Base-by-base conservation (phyloP, 371 early-diverging fungal species). In the Capniomyces stellatus region DNA sequence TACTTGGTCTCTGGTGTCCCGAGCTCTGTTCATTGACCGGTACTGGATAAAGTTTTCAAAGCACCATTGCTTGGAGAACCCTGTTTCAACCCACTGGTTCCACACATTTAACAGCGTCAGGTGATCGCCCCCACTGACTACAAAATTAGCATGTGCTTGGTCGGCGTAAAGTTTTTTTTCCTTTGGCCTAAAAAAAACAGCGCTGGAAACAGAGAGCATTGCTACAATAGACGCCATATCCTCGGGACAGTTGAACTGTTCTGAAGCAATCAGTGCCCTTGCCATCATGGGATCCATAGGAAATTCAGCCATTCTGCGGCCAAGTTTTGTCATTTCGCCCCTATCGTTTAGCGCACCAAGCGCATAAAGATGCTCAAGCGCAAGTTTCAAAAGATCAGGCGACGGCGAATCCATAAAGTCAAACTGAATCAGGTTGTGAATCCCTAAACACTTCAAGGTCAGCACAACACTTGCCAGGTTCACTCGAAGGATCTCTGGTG, bases 391-490 rank as follows among this genome's bases (percentile, higher is more conserved):
- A 1, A 92, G 87, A 56, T 92, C 90, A 10, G 89, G 83, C 12
- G 92, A 83, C 28, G 98, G 99, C 27, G 89, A 87, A 70, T 98
- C 98, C 82, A 99, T 82, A 66, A 96, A 95, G 62, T 98, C 98
- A 74, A 99, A 98, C 54, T 85, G 83, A 54, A 94, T 73, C 39
- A 99, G 64, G 62, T 99, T 89, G 62, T 92, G 78, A 64, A 98
- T 92, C 31, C 93, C 95, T 41, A 98, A 75, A 29, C 82, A 82
- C 66, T 93, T 92, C 43, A 98, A 75, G 54, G 83, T 62, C 35
- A 99, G 67, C 3, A 98, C 87, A 1, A 88, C 88, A 57, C 81
- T 86, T 15, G 83, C 80, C 35, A 99, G 70, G 62, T 98, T 98
- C 44, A 90, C 85, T 40, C 95, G 71, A 65, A 88, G 83, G 55